Evolutionary conservation across 2,329 filamentous ascomycete genomes (phyloP).

Genomic region (Botrytis elliptica): DNA sequence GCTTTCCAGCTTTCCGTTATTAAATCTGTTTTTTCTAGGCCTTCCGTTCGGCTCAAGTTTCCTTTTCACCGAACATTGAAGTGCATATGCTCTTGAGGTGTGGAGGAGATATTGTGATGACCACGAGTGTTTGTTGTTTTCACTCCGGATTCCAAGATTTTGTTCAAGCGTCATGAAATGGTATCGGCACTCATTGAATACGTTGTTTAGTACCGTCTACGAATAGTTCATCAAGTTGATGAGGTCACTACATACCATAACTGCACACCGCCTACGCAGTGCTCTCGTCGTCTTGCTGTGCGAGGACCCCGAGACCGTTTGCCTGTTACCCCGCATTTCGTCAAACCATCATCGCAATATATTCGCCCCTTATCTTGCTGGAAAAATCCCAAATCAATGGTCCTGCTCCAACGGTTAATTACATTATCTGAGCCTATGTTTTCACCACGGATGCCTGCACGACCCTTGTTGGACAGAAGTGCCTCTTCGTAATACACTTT

Average conservation of each 20-base stretch:
- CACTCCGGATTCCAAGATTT: neutral
- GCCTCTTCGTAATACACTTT: neutral
- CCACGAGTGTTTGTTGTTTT: conserved; percentile 4
- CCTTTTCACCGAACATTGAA: neutral
- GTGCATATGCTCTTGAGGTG: neutral
- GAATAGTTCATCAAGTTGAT: conserved; percentile 5
- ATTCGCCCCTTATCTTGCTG: neutral
- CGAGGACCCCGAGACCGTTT: conserved; percentile 15
- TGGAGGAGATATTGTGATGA: neutral
- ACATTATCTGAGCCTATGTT: conserved; percentile 3
- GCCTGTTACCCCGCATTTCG: conserved; percentile 8
- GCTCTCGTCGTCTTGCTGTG: conserved; percentile 7
- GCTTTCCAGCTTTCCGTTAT: neutral
- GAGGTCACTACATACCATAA: neutral
- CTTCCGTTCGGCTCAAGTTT: neutral
- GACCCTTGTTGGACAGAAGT: neutral
- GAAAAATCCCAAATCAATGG: neutral
- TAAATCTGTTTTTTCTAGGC: neutral
- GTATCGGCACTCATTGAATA: neutral
- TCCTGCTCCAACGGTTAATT: neutral
- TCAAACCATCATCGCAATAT: conserved; percentile 7
- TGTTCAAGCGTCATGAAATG: neutral
- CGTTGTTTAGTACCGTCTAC: neutral
- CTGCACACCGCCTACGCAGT: neutral
- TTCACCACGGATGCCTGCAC: conserved; percentile 1